A percentile compares a stretch with the other conserved stretches of the same genome.
These are phyloP conservation scores for Ormosia semicastrata DNA, from an alignment of 306 rosid genomes.

Conservation along the genomic window DNA sequence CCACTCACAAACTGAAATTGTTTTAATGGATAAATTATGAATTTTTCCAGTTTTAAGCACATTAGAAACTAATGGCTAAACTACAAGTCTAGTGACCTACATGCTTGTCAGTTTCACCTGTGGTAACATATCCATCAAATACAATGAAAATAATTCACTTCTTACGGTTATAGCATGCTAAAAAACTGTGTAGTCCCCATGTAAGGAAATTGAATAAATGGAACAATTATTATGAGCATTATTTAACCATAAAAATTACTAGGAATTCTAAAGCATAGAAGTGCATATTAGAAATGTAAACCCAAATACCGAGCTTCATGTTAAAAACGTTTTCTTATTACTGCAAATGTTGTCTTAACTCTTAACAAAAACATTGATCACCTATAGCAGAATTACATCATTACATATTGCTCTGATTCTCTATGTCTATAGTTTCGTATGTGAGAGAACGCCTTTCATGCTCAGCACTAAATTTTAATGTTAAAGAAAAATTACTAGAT, in stretches of 20 bases:
- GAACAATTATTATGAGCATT: not conserved
- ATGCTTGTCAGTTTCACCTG: not conserved
- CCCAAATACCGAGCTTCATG: not conserved
- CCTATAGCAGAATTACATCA: not conserved
- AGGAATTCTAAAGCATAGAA: not conserved
- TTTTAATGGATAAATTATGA: not conserved
- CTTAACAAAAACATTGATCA: not conserved
- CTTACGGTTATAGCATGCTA: not conserved
- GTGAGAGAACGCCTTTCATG: not conserved
- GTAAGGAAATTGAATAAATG: not conserved
- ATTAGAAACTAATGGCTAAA: not conserved
- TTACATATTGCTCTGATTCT: not conserved
- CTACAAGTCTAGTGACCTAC: not conserved
- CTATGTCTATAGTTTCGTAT: not conserved
- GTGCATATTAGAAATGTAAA: not conserved
- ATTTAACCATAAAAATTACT: not conserved
- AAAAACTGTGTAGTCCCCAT: not conserved
- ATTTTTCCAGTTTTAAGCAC: not conserved
- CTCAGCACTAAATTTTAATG: not conserved
- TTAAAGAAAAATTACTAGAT: not conserved
- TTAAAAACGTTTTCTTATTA: not conserved
- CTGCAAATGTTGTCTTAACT: not conserved
- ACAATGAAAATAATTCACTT: not conserved
- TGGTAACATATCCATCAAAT: not conserved
- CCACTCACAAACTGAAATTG: not conserved